Conservation (phyloP, 164 flowering plant species). For the Amborella trichopoda region DNA sequence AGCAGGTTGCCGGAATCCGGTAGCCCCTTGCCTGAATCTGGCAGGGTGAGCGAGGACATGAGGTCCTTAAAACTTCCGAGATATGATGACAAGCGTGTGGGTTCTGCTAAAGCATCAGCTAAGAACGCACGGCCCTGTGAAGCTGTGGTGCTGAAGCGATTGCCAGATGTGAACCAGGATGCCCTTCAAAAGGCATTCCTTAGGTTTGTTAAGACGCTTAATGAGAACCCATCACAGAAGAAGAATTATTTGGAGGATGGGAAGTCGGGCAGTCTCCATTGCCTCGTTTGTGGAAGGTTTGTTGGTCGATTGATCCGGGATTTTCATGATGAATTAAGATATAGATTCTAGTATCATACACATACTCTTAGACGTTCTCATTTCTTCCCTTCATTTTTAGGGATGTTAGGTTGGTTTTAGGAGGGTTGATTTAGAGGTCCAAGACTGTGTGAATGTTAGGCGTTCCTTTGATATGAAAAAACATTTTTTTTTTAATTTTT, state of each 20-base stretch:
- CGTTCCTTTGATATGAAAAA: too few species aligned
- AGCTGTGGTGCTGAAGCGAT: too few species aligned
- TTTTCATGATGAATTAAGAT: too few species aligned
- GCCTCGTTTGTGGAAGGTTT: slow-evolving; percentile 87
- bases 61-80: slow-evolving; percentile 44
- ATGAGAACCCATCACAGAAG: slow-evolving; percentile 41
- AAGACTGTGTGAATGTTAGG: too few species aligned
- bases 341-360: too few species aligned
- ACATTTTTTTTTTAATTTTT: too few species aligned
- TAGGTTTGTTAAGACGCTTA: slow-evolving; percentile 37
- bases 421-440: too few species aligned
- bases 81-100: slow-evolving; percentile 7
- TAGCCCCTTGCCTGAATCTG: slow-evolving; percentile 3
- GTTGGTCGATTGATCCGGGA: slow-evolving; percentile 5
- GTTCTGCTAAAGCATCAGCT: background rate
- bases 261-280: slow-evolving; percentile 53
- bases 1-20: too few species aligned
- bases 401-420: too few species aligned
- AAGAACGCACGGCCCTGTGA: background rate
- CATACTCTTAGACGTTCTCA: too few species aligned
- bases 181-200: slow-evolving; percentile 57
- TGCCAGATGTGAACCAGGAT: slow-evolving; percentile 37
- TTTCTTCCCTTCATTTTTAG: too few species aligned
- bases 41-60: slow-evolving; percentile 23
- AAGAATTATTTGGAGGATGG: slow-evolving; percentile 72